A percentile compares a stretch with the other conserved stretches of the same genome.
Evolutionary conservation across 2,329 filamentous ascomycete species (phyloP).

Genomic region (Hypoxylon sp.): DNA sequence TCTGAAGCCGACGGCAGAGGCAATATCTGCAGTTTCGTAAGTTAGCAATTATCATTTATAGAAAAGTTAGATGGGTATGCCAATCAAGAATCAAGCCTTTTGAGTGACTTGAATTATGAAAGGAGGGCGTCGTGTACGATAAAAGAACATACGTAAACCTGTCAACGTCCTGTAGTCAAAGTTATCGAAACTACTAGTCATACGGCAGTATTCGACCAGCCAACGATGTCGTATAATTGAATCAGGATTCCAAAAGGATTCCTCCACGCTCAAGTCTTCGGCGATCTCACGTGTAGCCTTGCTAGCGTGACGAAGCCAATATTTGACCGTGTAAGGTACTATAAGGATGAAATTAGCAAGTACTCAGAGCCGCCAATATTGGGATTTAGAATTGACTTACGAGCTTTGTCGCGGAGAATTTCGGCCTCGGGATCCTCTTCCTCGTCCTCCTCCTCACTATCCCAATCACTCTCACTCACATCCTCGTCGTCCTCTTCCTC

Average conservation of each 20-base stretch:
- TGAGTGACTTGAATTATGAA: too few relatives aligned
- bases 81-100: not conserved
- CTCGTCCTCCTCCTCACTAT: conserved; percentile 42
- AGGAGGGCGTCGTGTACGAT: not conserved
- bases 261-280: conserved; percentile 57
- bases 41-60: conserved; percentile 19
- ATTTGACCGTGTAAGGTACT: conserved; percentile 58
- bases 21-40: conserved; percentile 52
- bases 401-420: conserved; percentile 47
- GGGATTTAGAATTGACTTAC: conserved; percentile 30
- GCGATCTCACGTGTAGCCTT: conserved; percentile 61
- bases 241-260: conserved; percentile 58
- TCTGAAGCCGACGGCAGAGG: conserved; percentile 58
- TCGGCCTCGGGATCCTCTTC: conserved; percentile 52
- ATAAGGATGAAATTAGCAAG: conserved; percentile 16
- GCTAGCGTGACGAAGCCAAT: conserved; percentile 61
- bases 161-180: conserved; percentile 54
- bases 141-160: conserved; percentile 49
- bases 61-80: not conserved
- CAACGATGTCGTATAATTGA: conserved; percentile 58
- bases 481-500: conserved; percentile 33
- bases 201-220: conserved; percentile 56
- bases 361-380: not conserved
- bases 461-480: conserved; percentile 37
- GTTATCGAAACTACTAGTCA: conserved; percentile 53